Evolutionary conservation across 306 rosid species (phyloP), one percentile per base, ranked within the genome.

Genomic region (Hippophae gyantsensis): DNA sequence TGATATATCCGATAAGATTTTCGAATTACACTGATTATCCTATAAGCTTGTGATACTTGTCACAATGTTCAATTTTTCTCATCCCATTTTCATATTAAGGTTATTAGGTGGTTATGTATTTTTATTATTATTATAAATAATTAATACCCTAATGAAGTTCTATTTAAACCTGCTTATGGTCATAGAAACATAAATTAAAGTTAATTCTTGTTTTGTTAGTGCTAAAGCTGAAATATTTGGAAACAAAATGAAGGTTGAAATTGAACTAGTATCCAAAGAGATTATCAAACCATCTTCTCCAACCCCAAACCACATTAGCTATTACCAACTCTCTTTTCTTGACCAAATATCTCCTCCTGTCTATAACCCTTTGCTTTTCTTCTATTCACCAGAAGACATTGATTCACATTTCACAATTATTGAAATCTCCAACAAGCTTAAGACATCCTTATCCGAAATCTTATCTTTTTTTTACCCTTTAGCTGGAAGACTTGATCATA

Each of bases 221-320:
- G 5, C 4, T 32, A 32, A 32, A 32, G 38, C 38, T 32, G 38
- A 32, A 32, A 32, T 0, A 32, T 32, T 32, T 23, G 14, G 10
- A 14, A 5, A 62, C 12, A 38, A 12, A 23, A 50, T 6, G 5
- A 6, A 2, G 8, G 42, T 54, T 18, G 72, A 43, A 44, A 25
- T 65, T 48, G 62, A 70, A 53, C 55, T 70, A 42, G 43, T 70
- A 59, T 82, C 77, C 9, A 70, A 61, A 47, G 75, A 85, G 66
- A 69, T 57, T 0, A 68, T 82, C 52, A 82, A 70, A 52, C 93
- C 85, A 1, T 74, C 80, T 11, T 74, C 80, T 64, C 73, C 81
- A 59, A 73, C 78, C 45, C 78, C 75, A 0, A 3, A 61, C 6
- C 69, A 81, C 56, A 79, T 76, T 46, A 64, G 61, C 27, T 74